These are phyloP conservation scores for Dysphania ambrosioides DNA, from an alignment of 148 eudicot species.

Conservation along the genomic window DNA sequence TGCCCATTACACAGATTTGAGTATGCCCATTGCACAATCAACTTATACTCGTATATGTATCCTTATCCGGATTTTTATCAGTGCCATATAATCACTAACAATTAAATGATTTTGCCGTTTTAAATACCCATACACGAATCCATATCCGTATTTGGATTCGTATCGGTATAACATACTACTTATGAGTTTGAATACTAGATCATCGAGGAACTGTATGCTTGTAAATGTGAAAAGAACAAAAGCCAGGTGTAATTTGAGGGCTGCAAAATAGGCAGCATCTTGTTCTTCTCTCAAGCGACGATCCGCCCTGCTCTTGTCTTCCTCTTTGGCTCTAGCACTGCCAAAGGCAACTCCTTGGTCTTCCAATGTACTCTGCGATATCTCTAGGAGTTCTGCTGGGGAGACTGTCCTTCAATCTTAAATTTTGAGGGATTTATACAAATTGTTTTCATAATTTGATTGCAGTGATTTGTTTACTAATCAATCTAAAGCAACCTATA, in stretches of 20 bases:
- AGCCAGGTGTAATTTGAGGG: slow-evolving; percentile 82
- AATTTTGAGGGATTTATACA: too few relatives aligned
- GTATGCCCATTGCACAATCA: too few relatives aligned
- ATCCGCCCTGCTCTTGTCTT: slow-evolving; percentile 54
- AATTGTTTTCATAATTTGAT: too few relatives aligned
- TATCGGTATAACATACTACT: too few relatives aligned
- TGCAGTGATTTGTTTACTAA: neutral
- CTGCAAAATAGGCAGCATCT: slow-evolving; percentile 81
- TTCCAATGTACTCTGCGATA: slow-evolving; percentile 73
- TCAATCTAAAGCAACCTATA: neutral
- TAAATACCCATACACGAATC: too few relatives aligned
- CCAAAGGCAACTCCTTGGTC: slow-evolving; percentile 77
- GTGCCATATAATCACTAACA: too few relatives aligned
- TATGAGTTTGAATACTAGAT: neutral
- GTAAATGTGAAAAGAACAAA: slow-evolving; percentile 5
- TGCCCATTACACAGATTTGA: too few relatives aligned
- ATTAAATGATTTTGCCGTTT: too few relatives aligned
- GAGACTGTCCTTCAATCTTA: slow-evolving; percentile 88
- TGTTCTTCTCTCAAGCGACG: slow-evolving; percentile 73
- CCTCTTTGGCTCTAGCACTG: slow-evolving; percentile 45
- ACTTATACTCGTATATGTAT: too few relatives aligned
- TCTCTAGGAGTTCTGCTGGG: slow-evolving; percentile 73
- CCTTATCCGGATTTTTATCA: too few relatives aligned
- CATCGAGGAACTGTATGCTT: slow-evolving; percentile 1
- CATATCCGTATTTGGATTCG: too few relatives aligned